Conservation (phyloP, 352 stramenopile species). For the Pythium dissotocum region DNA sequence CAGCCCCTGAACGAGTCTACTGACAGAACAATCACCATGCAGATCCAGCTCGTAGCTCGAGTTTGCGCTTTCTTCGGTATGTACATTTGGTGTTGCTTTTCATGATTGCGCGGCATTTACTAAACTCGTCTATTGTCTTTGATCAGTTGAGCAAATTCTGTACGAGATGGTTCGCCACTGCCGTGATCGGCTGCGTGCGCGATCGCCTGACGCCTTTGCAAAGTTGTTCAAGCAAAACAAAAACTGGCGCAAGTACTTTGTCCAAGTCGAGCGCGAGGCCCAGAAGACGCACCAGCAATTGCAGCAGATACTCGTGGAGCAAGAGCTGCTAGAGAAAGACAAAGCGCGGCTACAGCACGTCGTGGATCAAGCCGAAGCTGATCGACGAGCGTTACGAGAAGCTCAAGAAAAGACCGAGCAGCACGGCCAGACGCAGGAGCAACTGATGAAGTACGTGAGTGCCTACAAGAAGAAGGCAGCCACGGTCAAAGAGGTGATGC, state of each 20-base stretch:
- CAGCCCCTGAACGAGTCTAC: neutral
- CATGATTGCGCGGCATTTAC: neutral
- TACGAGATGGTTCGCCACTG: constrained; percentile 62
- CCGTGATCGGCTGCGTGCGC: constrained; percentile 45
- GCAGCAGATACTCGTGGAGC: constrained; percentile 31
- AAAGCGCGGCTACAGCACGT: constrained; percentile 28
- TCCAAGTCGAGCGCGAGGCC: constrained; percentile 50
- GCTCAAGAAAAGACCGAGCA: constrained; percentile 4
- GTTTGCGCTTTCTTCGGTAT: constrained; percentile 51
- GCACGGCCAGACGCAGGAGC: constrained; percentile 3
- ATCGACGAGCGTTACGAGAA: constrained; percentile 30
- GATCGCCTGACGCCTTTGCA: constrained; percentile 47
- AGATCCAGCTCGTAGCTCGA: constrained; percentile 34
- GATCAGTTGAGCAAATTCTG: constrained; percentile 66
- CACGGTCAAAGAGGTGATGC: constrained; percentile 48
- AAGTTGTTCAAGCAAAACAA: constrained; percentile 76
- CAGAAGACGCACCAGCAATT: constrained; percentile 39
- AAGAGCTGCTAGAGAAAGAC: constrained; percentile 35
- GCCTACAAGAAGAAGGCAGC: constrained; percentile 59
- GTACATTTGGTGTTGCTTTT: neutral
- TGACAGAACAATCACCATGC: neutral
- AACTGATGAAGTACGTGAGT: constrained; percentile 38
- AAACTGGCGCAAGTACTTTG: constrained; percentile 74
- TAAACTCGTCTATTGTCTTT: neutral
- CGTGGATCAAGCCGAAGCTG: constrained; percentile 25